phyloP scores from a whole-genome alignment of 192 early-diverging fungal genomes.

The Geranomyces michiganensis region DNA sequence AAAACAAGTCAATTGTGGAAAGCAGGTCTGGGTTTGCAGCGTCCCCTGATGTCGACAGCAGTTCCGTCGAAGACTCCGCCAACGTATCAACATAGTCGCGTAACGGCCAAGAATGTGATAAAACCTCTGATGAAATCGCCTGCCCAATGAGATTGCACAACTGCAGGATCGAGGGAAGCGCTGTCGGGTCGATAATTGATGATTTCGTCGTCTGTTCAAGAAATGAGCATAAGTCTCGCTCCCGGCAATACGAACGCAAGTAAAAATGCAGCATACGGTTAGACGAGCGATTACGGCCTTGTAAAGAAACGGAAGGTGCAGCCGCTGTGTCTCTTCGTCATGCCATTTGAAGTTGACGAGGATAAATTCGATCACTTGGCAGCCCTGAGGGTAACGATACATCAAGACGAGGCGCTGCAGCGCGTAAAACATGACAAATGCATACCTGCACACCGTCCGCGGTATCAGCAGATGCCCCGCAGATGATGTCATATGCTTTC shows the following conservation, averaged over 20 bases:
- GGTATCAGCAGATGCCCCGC: neutral
- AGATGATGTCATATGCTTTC: slow-evolving; percentile 50
- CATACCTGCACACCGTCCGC: too few species aligned
- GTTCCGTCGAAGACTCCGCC: too few species aligned
- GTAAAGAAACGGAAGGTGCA: slow-evolving; percentile 82
- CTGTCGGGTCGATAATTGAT: too few species aligned
- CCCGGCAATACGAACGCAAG: too few species aligned
- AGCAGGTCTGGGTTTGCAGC: neutral
- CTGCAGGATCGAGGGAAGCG: neutral
- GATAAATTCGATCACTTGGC: slow-evolving; percentile 67
- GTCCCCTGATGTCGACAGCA: too few species aligned
- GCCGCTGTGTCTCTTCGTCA: slow-evolving; percentile 79
- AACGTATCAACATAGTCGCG: slow-evolving; percentile 13
- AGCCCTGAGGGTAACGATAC: neutral
- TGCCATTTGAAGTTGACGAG: slow-evolving; percentile 72
- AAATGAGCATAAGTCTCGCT: too few species aligned
- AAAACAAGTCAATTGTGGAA: slow-evolving; percentile 10
- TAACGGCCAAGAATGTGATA: slow-evolving; percentile 20
- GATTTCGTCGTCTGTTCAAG: too few species aligned
- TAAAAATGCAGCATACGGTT: neutral
- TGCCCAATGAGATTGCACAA: slow-evolving; percentile 2
- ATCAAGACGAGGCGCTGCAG: neutral
- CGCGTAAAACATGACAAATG: slow-evolving; percentile 1
- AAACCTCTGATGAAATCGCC: neutral
- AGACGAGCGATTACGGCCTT: slow-evolving; percentile 50